These are phyloP conservation scores for Dictyostelium purpureum DNA, from an alignment of 78 protist species.

Conservation along the genomic window DNA sequence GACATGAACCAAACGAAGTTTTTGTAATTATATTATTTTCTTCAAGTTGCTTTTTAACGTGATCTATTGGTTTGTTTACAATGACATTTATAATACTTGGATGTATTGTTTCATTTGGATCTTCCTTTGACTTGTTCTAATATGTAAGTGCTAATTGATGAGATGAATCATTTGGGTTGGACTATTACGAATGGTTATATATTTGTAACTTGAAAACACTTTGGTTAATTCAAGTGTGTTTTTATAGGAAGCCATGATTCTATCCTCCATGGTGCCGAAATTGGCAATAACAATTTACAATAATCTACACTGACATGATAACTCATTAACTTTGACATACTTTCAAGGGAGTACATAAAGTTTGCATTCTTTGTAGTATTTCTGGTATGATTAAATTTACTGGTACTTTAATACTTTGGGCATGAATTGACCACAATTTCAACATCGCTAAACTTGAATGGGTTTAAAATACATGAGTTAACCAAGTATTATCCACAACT, in stretches of 20 bases:
- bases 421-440: neutral
- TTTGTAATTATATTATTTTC: neutral
- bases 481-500: slow-evolving; percentile 13
- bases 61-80: neutral
- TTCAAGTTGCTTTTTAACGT: neutral
- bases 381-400: neutral
- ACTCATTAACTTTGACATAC: neutral
- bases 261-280: neutral
- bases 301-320: slow-evolving; percentile 15
- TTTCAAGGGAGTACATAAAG: neutral
- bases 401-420: slow-evolving; percentile 1
- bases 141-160: neutral
- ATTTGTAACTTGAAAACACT: neutral
- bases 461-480: neutral
- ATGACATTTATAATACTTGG: neutral
- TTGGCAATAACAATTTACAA: neutral
- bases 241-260: neutral
- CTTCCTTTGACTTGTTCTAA: neutral
- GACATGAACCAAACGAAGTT: neutral
- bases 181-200: neutral
- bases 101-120: neutral
- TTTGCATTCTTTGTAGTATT: neutral
- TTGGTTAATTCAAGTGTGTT: neutral
- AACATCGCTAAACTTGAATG: slow-evolving; percentile 4
- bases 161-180: neutral